Conservation (phyloP, 2,329 filamentous ascomycete genomes). For the Orbilia javanica region DNA sequence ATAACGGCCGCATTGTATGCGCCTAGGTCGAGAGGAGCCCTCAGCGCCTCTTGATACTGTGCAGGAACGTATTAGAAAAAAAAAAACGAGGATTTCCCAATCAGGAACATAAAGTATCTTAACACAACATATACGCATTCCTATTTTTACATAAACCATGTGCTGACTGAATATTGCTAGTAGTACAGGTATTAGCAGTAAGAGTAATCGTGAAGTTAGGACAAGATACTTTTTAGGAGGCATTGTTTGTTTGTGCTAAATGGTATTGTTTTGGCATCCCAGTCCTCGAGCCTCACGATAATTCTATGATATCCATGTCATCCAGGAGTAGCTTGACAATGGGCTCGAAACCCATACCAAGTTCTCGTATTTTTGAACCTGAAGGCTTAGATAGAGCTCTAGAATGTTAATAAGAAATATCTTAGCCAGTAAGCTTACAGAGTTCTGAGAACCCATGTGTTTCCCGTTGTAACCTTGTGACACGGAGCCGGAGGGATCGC, state of each 20-base stretch:
- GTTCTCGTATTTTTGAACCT: background rate
- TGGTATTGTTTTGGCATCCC: background rate
- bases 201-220: background rate
- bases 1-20: background rate
- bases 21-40: background rate
- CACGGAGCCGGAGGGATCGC: too few species aligned
- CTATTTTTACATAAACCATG: background rate
- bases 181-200: background rate
- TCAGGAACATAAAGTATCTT: background rate
- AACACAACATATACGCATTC: background rate
- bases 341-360: background rate
- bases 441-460: background rate
- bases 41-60: background rate
- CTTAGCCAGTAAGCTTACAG: constrained; percentile 15
- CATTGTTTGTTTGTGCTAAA: background rate
- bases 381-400: background rate
- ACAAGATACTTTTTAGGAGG: background rate
- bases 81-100: background rate
- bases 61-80: background rate
- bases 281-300: background rate
- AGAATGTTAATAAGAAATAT: background rate
- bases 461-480: constrained; percentile 10
- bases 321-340: constrained; percentile 1
- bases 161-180: background rate
- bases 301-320: background rate